Evolutionary conservation across 202 grass and related monocot species (phyloP).

Genomic region (Saccharum hybrid): DNA sequence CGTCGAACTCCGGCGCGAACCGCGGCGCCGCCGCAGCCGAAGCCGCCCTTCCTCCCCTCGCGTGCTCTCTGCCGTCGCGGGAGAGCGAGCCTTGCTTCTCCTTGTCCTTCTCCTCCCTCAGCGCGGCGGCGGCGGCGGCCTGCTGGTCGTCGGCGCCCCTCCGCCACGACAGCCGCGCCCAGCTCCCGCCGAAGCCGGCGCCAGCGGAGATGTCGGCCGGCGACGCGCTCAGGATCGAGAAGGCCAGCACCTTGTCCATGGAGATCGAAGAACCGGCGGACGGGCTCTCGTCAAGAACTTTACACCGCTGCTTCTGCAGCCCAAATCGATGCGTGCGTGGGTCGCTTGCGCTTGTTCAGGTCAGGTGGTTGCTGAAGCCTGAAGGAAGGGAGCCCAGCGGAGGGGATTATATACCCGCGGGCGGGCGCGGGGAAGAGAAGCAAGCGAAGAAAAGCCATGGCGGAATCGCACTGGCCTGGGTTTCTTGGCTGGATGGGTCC

Average conservation of each 20-base stretch:
- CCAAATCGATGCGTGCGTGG: not conserved
- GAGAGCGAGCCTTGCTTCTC: too few relatives aligned
- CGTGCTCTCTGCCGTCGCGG: too few relatives aligned
- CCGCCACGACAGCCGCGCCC: constrained; percentile 32
- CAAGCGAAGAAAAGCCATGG: not conserved
- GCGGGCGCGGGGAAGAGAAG: too few relatives aligned
- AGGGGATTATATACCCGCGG: not conserved
- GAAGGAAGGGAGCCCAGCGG: not conserved
- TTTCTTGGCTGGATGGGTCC: not conserved
- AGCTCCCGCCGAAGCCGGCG: not conserved
- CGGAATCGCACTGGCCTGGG: not conserved
- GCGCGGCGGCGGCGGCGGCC: too few relatives aligned
- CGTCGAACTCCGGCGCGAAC: constrained; percentile 76
- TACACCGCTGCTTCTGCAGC: too few relatives aligned
- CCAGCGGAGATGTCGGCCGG: constrained; percentile 46
- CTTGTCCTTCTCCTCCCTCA: not conserved
- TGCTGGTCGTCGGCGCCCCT: too few relatives aligned
- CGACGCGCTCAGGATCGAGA: constrained; percentile 62
- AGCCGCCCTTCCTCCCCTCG: not conserved
- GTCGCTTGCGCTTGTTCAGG: not conserved
- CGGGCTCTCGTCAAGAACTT: not conserved
- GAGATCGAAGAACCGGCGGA: too few relatives aligned
- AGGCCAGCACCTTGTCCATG: constrained; percentile 71
- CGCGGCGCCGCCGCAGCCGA: constrained; percentile 4
- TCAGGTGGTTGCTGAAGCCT: not conserved